phyloP scores from a whole-genome alignment of 2,329 filamentous ascomycete species.

The Alternaria dauci region DNA sequence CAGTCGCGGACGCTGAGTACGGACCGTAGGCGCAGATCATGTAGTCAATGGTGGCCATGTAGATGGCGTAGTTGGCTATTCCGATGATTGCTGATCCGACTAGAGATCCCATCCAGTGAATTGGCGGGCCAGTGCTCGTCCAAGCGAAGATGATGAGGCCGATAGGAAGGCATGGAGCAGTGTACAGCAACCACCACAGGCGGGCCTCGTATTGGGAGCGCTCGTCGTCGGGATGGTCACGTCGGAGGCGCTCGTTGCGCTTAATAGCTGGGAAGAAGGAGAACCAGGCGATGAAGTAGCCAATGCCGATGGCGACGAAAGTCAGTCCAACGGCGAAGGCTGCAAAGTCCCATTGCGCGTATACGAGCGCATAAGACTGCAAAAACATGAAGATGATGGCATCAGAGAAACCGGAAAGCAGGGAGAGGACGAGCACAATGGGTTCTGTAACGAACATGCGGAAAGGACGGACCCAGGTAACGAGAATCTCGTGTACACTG shows the following conservation, averaged over 20 bases:
- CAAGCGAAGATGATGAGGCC: conserved; percentile 77
- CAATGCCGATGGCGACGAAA: conserved; percentile 67
- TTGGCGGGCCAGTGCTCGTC: conserved; percentile 69
- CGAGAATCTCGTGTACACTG: conserved; percentile 51
- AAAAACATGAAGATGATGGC: conserved; percentile 83
- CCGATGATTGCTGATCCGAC: conserved; percentile 73
- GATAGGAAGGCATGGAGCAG: conserved; percentile 69
- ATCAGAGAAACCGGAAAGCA: conserved; percentile 78
- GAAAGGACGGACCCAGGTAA: conserved; percentile 69
- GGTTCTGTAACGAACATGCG: conserved; percentile 79
- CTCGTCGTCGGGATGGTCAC: conserved; percentile 40
- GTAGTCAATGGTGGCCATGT: conserved; percentile 83
- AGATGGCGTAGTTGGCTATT: conserved; percentile 75
- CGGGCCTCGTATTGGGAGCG: conserved; percentile 59
- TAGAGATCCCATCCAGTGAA: conserved; percentile 75
- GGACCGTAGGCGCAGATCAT: conserved; percentile 79
- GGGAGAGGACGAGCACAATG: conserved; percentile 74
- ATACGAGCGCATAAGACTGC: conserved; percentile 74
- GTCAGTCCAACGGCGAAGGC: conserved; percentile 66
- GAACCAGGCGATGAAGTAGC: conserved; percentile 71
- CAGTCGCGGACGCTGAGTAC: conserved; percentile 78
- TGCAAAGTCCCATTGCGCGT: conserved; percentile 71
- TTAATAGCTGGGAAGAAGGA: conserved; percentile 64
- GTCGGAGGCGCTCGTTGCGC: conserved; percentile 47
- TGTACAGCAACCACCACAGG: conserved; percentile 71